Evolutionary conservation across 2,329 filamentous ascomycete species (phyloP).

Genomic region (Lachnellula suecica): DNA sequence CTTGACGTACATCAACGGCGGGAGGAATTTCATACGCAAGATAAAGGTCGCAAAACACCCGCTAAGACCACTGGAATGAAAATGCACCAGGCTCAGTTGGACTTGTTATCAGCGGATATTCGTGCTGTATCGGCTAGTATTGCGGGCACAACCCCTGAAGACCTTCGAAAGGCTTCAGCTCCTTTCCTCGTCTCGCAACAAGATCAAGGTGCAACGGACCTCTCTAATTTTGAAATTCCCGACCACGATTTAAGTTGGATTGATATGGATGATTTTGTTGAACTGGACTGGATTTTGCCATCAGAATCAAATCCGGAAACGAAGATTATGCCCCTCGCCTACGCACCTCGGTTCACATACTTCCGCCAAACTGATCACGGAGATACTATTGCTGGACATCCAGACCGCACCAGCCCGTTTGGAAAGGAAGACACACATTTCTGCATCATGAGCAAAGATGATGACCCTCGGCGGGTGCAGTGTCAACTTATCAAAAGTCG

Average conservation of each 20-base stretch:
- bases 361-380: slow-evolving; percentile 95
- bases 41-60: slow-evolving; percentile 73
- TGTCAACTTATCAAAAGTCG: slow-evolving; percentile 80
- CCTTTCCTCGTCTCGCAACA: slow-evolving; percentile 51
- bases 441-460: slow-evolving; percentile 90
- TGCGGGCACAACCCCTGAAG: slow-evolving; percentile 74
- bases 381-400: slow-evolving; percentile 75
- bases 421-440: slow-evolving; percentile 91
- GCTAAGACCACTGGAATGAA: slow-evolving; percentile 89
- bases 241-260: slow-evolving; percentile 97
- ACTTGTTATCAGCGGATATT: slow-evolving; percentile 88
- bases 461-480: slow-evolving; percentile 87
- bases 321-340: slow-evolving; percentile 89
- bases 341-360: slow-evolving; percentile 93
- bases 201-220: slow-evolving; percentile 60
- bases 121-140: slow-evolving; percentile 91
- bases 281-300: slow-evolving; percentile 93
- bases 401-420: slow-evolving; percentile 82
- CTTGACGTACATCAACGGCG: slow-evolving; percentile 91
- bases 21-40: slow-evolving; percentile 84
- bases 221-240: slow-evolving; percentile 91
- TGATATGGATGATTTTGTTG: slow-evolving; percentile 99
- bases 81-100: slow-evolving; percentile 91
- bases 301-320: slow-evolving; percentile 89
- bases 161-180: slow-evolving; percentile 61